phyloP scores from a whole-genome alignment of 1,139 yeast species.

The Candida freyschussii region DNA sequence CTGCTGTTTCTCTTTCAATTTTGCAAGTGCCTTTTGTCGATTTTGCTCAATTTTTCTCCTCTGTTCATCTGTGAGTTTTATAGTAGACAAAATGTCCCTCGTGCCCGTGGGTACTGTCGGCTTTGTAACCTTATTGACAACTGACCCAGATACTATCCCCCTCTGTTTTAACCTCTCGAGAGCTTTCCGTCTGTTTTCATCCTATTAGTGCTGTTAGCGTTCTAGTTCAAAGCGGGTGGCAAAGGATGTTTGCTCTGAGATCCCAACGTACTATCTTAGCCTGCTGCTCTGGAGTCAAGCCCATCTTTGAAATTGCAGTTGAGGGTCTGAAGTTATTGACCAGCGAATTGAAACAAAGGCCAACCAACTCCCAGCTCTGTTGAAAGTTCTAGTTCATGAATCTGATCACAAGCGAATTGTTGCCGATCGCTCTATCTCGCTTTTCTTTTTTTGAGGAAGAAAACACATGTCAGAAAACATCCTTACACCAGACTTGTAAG shows the following conservation, averaged over 20 bases:
- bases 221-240: not conserved
- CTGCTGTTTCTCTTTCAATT: conserved; percentile 35
- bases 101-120: conserved; percentile 21
- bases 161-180: conserved; percentile 50
- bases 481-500: too few species aligned
- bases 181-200: conserved; percentile 55
- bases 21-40: conserved; percentile 52
- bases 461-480: too few species aligned
- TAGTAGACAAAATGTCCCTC: conserved; percentile 22
- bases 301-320: too few species aligned
- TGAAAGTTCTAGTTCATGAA: too few species aligned
- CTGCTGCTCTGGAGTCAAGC: conserved; percentile 23
- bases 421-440: too few species aligned
- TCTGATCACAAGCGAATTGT: too few species aligned
- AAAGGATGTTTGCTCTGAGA: too few species aligned
- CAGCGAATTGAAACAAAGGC: too few species aligned
- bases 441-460: too few species aligned
- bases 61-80: conserved; percentile 47
- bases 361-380: too few species aligned
- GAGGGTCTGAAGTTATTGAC: too few species aligned
- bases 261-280: conserved; percentile 23
- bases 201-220: conserved; percentile 31
- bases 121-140: conserved; percentile 18
- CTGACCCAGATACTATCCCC: conserved; percentile 28
- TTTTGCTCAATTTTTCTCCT: conserved; percentile 49